Conservation (phyloP, 2,329 filamentous ascomycete species). For the Fusarium sp. region DNA sequence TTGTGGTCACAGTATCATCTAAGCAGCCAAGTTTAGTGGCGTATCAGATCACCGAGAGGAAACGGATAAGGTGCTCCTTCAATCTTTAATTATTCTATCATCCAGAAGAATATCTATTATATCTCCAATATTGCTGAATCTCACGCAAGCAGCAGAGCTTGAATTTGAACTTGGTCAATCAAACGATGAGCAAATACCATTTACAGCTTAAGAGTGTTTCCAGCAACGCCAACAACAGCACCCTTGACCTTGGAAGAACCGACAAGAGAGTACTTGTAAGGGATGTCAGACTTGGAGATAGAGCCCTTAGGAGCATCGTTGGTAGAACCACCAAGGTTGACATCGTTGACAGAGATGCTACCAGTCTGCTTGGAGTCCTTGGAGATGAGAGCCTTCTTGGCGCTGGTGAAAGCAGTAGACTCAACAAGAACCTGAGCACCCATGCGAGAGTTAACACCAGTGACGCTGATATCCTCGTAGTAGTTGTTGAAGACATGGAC, state of each 20-base stretch:
- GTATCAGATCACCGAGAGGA: neutral
- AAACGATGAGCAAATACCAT: neutral
- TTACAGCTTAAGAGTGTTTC: slow-evolving; percentile 53
- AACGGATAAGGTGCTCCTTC: neutral
- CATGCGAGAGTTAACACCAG: slow-evolving; percentile 66
- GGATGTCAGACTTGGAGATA: slow-evolving; percentile 64
- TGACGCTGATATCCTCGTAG: slow-evolving; percentile 55
- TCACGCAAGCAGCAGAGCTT: neutral
- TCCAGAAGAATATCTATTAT: neutral
- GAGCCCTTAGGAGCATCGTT: slow-evolving; percentile 59
- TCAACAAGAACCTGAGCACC: slow-evolving; percentile 69
- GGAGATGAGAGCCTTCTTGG: slow-evolving; percentile 52
- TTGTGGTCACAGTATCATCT: neutral
- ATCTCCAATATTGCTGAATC: neutral
- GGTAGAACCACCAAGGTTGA: slow-evolving; percentile 54
- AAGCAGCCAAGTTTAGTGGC: neutral
- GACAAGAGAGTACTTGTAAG: slow-evolving; percentile 60
- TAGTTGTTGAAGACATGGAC: slow-evolving; percentile 69
- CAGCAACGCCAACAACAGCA: slow-evolving; percentile 54
- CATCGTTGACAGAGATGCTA: slow-evolving; percentile 56
- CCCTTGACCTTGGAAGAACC: slow-evolving; percentile 60
- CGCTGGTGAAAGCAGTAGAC: slow-evolving; percentile 62
- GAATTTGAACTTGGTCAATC: neutral
- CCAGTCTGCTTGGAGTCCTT: slow-evolving; percentile 56
- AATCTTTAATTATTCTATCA: neutral